Evolutionary conservation across 2,329 filamentous ascomycete species (phyloP), one percentile per base, ranked within the genome.

Genomic region (Talaromyces sp.): DNA sequence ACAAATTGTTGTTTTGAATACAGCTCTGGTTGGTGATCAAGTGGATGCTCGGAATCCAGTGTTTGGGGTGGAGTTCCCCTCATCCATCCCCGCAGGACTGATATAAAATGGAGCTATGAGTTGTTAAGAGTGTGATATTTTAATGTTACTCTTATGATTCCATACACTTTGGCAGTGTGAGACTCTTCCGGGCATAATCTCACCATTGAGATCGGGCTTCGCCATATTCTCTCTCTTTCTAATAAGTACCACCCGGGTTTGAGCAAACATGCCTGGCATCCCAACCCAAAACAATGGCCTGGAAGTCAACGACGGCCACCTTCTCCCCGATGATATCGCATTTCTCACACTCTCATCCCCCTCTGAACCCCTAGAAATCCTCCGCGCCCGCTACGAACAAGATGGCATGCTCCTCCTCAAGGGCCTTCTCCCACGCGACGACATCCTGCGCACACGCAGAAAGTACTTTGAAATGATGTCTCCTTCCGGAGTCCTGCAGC

Each of bases 321-420:
- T 86, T 10, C 73, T 72, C n/a, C 75, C 80, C 5, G 73, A 76
- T 7, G 81, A 83, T 65, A 77, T 82, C 2, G 75, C 74, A 0
- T 72, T 74, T 22, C 72, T 86, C 27, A 77, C 71, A 9, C 74
- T 77, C 16, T 84, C 83, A 0, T 74, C 76, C 8, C 78, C 79
- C 1, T 71, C 74, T 35, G 74, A 81, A 11, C 81, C 84, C 0
- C 65, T 85, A 9, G 77, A 82, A 43, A 81, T 84, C 48, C 75
- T 86, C 1, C 78, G 78, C n/a, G 69, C 71, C 4, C 79, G 81
- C 35, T 84, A 80, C 69, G 67, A 79, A 6, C 71, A 80, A 65
- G 80, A 87, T 54, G 84, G 84, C 24, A 87, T 87, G 67, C 72
- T 87, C 33, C 84, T 84, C 62, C 63, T 88, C 2, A 87, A 87